Evolutionary conservation across 1,139 yeast species (phyloP).

Genomic region (Protomyces lactucae-debilis): DNA sequence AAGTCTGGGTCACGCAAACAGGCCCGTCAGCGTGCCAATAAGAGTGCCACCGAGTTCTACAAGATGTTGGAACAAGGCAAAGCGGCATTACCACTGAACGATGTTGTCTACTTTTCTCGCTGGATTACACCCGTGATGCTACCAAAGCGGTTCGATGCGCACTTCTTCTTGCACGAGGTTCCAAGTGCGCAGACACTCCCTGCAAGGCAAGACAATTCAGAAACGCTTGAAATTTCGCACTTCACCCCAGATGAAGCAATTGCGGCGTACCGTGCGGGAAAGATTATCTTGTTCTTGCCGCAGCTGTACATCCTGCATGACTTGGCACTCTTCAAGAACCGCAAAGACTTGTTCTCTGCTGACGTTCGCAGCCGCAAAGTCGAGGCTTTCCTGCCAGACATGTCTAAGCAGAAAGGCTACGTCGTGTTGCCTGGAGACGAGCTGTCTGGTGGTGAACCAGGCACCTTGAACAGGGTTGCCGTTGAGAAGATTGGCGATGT

Average conservation of each 20-base stretch:
- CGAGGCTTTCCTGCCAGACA: conserved; percentile 1
- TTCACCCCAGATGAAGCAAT: conserved; percentile 16
- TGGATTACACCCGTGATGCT: conserved; percentile 21
- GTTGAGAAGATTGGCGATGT: conserved; percentile 1
- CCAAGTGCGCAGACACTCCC: conserved; percentile 10
- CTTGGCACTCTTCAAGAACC: conserved; percentile 7
- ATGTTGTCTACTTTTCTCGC: conserved; percentile 15
- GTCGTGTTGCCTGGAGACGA: conserved; percentile 20
- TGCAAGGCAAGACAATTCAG: conserved; percentile 19
- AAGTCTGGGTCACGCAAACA: conserved; percentile 2
- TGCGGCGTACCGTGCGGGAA: conserved; percentile 4
- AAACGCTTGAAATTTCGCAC: conserved; percentile 13
- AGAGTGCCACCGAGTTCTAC: conserved; percentile 1
- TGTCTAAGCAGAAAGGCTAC: conserved; percentile 5
- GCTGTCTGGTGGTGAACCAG: conserved; percentile 5
- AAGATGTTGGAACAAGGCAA: not conserved
- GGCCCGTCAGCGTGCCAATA: conserved; percentile 9
- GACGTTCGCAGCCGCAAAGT: conserved; percentile 7
- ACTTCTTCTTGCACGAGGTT: conserved; percentile 19
- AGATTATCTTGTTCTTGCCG: conserved; percentile 16
- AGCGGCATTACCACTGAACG: not conserved
- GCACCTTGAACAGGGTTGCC: conserved; percentile 1
- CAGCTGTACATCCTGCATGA: conserved; percentile 22
- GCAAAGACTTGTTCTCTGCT: not conserved
- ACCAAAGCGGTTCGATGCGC: conserved; percentile 12